phyloP scores from a whole-genome alignment of 1,284 basidiomycete species.

The Sparassis latifolia region DNA sequence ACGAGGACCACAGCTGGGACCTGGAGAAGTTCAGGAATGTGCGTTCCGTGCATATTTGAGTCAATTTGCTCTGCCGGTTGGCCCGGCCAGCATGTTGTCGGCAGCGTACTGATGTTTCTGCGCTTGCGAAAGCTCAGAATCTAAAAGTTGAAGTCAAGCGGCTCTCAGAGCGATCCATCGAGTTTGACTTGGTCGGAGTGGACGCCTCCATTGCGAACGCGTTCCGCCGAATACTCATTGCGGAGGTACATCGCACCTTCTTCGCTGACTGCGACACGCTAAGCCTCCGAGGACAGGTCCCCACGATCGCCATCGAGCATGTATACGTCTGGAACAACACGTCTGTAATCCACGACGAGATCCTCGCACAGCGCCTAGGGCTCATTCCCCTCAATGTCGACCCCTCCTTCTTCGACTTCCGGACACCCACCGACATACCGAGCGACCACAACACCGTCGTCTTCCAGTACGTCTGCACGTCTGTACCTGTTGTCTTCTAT shows the following conservation, averaged over 20 bases:
- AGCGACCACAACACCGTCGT: constrained; percentile 93
- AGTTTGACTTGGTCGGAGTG: constrained; percentile 94
- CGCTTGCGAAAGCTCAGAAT: constrained; percentile 40
- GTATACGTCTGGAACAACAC: constrained; percentile 97
- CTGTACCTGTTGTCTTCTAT: neutral
- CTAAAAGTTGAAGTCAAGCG: constrained; percentile 71
- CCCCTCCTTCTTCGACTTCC: constrained; percentile 52
- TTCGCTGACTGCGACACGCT: neutral
- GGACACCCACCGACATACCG: constrained; percentile 32
- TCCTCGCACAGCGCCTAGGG: constrained; percentile 87
- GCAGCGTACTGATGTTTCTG: neutral
- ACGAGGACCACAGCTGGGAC: constrained; percentile 82
- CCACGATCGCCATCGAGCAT: constrained; percentile 88
- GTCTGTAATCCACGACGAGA: constrained; percentile 91
- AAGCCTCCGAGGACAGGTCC: constrained; percentile 49
- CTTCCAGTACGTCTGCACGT: constrained; percentile 38
- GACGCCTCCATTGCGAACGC: constrained; percentile 97
- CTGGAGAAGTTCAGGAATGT: constrained; percentile 73
- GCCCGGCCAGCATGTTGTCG: neutral
- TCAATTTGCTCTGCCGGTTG: neutral
- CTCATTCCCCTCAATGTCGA: constrained; percentile 88
- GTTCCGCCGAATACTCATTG: constrained; percentile 85
- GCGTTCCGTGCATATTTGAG: constrained; percentile 19
- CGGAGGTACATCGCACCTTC: constrained; percentile 63
- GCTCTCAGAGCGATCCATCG: constrained; percentile 77